Percentiles rank a stretch among this genome's conserved stretches.
These are phyloP conservation scores for Cyberlindnera suaveolens DNA, from an alignment of 805 yeast genomes.

Conservation along the genomic window DNA sequence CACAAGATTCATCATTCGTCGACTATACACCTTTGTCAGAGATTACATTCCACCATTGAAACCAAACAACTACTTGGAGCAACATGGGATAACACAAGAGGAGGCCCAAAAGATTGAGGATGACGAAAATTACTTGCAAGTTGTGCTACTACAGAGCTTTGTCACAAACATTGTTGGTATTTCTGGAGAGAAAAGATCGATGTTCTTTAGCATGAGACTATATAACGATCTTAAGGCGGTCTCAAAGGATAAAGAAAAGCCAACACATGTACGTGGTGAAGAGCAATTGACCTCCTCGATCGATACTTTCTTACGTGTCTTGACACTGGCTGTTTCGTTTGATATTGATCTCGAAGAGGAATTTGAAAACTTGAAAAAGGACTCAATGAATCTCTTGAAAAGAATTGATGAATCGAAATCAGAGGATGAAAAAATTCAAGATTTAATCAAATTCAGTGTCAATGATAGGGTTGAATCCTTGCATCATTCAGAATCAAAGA, in stretches of 20 bases:
- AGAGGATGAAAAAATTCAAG: conserved; percentile 28
- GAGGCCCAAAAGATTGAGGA: conserved; percentile 36
- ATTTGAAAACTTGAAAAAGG: conserved; percentile 29
- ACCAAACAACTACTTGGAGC: conserved; percentile 33
- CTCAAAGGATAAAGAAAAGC: conserved; percentile 8
- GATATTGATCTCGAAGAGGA: conserved; percentile 53
- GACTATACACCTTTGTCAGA: conserved; percentile 59
- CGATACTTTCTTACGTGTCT: conserved; percentile 34
- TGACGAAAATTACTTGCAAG: conserved; percentile 58
- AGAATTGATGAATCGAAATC: conserved; percentile 20
- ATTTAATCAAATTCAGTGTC: conserved; percentile 21
- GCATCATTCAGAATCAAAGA: conserved; percentile 23
- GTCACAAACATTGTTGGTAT: conserved; percentile 45
- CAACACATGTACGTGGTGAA: conserved; percentile 8
- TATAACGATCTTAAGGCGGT: conserved; percentile 16
- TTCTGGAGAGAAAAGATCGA: conserved; percentile 18
- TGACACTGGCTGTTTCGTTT: conserved; percentile 50
- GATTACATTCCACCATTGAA: conserved; percentile 45
- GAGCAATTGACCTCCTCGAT: conserved; percentile 24
- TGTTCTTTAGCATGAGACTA: conserved; percentile 1
- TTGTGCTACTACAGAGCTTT: conserved; percentile 58
- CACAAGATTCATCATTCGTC: conserved; percentile 43
- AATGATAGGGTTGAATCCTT: conserved; percentile 27
- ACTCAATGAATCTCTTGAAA: conserved; percentile 37
- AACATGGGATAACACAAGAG: conserved; percentile 24